A percentile compares a stretch with the other conserved stretches of the same genome.
Conservation (phyloP, 805 yeast species). For the Kodamaea nitidulidarum region DNA sequence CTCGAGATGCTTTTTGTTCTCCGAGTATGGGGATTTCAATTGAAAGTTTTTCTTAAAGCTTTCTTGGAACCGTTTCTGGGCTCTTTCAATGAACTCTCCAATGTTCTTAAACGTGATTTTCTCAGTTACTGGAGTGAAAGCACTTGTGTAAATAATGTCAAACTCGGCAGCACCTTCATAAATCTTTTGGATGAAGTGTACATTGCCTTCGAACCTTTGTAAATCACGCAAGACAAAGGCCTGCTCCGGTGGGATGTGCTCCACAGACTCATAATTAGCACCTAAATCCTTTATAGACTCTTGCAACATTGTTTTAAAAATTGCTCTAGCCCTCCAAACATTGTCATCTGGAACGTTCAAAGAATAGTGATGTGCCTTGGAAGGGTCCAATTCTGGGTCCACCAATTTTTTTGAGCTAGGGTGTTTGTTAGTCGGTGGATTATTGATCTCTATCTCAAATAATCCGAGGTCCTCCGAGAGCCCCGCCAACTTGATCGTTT, state of each 20-base stretch:
- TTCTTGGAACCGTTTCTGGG: conserved; percentile 40
- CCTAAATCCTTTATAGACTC: conserved; percentile 57
- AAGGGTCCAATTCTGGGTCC: conserved; percentile 51
- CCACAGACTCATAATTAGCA: conserved; percentile 20
- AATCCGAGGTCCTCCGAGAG: conserved; percentile 60
- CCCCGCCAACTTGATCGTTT: conserved; percentile 39
- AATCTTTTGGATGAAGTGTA: conserved; percentile 74
- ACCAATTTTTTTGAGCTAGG: conserved; percentile 27
- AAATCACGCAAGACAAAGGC: conserved; percentile 55
- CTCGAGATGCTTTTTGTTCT: conserved; percentile 31
- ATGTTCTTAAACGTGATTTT: conserved; percentile 37
- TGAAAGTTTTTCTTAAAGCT: conserved; percentile 52
- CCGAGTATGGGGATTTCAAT: conserved; percentile 52
- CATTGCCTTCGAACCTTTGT: conserved; percentile 62
- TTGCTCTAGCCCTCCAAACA: conserved; percentile 75
- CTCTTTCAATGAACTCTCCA: conserved; percentile 26
- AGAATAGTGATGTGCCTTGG: conserved; percentile 60
- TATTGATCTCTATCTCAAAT: conserved; percentile 58
- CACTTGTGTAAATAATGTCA: conserved; percentile 58
- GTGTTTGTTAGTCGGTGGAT: conserved; percentile 44
- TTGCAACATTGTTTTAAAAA: conserved; percentile 63
- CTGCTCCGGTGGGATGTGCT: conserved; percentile 44
- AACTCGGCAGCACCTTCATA: conserved; percentile 75
- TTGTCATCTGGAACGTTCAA: conserved; percentile 67
- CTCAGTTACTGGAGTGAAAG: conserved; percentile 34